Evolutionary conservation across 176 grass and related monocot species (phyloP).

Genomic region (Bonia amplexicaulis): DNA sequence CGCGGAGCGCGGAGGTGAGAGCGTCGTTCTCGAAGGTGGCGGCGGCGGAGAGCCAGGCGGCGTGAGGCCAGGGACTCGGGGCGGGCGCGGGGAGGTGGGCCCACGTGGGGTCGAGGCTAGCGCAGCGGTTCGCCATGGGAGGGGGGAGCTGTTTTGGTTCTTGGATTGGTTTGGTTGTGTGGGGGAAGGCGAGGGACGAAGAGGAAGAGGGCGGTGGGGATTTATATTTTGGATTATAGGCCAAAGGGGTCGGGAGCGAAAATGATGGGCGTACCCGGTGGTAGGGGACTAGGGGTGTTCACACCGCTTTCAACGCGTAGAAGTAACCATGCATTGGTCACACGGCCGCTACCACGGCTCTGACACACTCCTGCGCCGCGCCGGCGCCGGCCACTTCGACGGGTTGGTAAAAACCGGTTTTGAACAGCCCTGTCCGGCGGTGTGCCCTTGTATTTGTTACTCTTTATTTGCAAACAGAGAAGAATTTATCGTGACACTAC

Average conservation of each 20-base stretch:
- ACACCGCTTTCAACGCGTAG: too few relatives aligned
- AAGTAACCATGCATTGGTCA: too few relatives aligned
- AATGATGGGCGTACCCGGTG: not conserved
- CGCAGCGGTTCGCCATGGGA: slow-evolving; percentile 36
- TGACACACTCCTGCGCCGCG: too few relatives aligned
- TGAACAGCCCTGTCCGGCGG: too few relatives aligned
- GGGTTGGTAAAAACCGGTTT: too few relatives aligned
- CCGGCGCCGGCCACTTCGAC: too few relatives aligned
- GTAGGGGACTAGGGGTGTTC: too few relatives aligned
- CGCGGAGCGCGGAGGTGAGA: slow-evolving; percentile 33
- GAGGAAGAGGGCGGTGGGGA: not conserved
- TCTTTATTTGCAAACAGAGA: too few relatives aligned
- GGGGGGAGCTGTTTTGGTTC: not conserved
- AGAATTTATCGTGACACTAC: too few relatives aligned
- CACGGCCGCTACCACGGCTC: too few relatives aligned
- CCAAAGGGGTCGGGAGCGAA: not conserved
- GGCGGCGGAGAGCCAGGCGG: not conserved
- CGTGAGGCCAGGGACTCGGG: not conserved
- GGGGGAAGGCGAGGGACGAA: not conserved
- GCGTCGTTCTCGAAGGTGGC: slow-evolving; percentile 37
- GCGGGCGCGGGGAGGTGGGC: slow-evolving; percentile 2
- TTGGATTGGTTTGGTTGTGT: not conserved
- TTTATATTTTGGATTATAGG: slow-evolving; percentile 3
- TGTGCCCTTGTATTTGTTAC: too few relatives aligned
- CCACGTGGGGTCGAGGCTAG: slow-evolving; percentile 36